phyloP scores from a whole-genome alignment of 2,329 filamentous ascomycete species.

The Neoarthrinium moseri region DNA sequence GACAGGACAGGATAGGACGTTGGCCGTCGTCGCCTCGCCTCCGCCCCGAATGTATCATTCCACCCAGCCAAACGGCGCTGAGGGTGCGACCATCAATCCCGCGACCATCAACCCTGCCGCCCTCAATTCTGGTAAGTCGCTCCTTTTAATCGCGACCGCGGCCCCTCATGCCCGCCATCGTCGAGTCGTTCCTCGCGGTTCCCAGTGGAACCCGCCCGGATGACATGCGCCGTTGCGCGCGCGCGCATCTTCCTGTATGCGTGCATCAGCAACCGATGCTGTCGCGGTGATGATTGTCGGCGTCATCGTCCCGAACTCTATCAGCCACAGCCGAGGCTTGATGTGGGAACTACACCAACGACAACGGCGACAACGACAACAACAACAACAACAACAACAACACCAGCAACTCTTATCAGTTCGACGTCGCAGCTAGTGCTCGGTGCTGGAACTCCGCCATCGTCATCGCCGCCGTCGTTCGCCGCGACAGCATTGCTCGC shows the following conservation, averaged over 20 bases:
- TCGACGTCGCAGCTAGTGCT: no score
- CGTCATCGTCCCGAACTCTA: conserved; percentile 14
- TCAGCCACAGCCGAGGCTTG: neutral
- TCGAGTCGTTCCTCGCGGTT: neutral
- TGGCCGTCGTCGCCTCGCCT: conserved; percentile 33
- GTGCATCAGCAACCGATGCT: neutral
- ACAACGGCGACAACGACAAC: neutral
- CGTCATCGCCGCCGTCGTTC: no score
- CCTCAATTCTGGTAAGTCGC: conserved; percentile 59
- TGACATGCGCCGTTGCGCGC: conserved; percentile 1
- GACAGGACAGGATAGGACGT: conserved; percentile 5
- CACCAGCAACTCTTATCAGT: no score
- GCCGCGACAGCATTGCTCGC: neutral
- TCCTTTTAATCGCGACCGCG: conserved; percentile 21
- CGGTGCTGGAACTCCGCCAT: no score
- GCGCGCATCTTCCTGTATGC: neutral
- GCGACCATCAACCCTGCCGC: conserved; percentile 71
- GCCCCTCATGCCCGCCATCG: conserved; percentile 6
- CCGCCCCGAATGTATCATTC: conserved; percentile 46
- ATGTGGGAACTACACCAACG: neutral
- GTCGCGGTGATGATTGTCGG: conserved; percentile 15
- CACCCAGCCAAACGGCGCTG: conserved; percentile 70
- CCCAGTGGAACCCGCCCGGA: conserved; percentile 5
- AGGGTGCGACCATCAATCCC: conserved; percentile 88
- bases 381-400: no score